phyloP scores from a whole-genome alignment of 345 rosid genomes.

The Ailanthus altissimus region DNA sequence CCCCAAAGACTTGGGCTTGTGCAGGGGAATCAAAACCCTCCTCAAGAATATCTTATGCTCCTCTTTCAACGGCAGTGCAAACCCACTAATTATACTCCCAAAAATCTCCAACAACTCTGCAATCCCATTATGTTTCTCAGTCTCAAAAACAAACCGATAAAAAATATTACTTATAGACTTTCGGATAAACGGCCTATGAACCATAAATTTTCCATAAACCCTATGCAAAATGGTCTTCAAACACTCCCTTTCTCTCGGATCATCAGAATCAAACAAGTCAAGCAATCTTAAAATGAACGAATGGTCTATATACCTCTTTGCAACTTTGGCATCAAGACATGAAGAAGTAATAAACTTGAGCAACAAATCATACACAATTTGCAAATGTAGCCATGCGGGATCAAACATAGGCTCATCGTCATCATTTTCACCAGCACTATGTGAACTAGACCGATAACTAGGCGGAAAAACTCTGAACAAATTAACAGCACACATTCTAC shows the following conservation, averaged over 20 bases:
- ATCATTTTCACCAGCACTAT: constrained; percentile 51
- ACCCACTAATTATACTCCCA: constrained; percentile 82
- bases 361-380: constrained; percentile 76
- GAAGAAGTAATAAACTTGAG: constrained; percentile 73
- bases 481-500: constrained; percentile 88
- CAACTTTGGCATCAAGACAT: constrained; percentile 69
- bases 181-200: constrained; percentile 80
- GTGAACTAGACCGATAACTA: constrained; percentile 47
- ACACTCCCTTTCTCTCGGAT: constrained; percentile 84
- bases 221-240: constrained; percentile 75
- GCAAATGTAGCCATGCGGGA: constrained; percentile 92
- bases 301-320: constrained; percentile 82
- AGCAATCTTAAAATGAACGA: constrained; percentile 76
- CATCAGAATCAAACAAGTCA: constrained; percentile 80
- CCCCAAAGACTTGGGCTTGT: constrained; percentile 82
- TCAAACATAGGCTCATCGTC: constrained; percentile 77
- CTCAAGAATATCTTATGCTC: constrained; percentile 88
- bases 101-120: constrained; percentile 84
- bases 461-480: constrained; percentile 78
- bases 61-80: constrained; percentile 85
- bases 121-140: constrained; percentile 78
- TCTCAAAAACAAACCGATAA: constrained; percentile 75
- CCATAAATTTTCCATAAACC: constrained; percentile 85
- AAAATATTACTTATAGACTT: constrained; percentile 75
- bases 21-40: constrained; percentile 82